Conservation (phyloP, 768 basidiomycete species). For the Tremella fuciformis region DNA sequence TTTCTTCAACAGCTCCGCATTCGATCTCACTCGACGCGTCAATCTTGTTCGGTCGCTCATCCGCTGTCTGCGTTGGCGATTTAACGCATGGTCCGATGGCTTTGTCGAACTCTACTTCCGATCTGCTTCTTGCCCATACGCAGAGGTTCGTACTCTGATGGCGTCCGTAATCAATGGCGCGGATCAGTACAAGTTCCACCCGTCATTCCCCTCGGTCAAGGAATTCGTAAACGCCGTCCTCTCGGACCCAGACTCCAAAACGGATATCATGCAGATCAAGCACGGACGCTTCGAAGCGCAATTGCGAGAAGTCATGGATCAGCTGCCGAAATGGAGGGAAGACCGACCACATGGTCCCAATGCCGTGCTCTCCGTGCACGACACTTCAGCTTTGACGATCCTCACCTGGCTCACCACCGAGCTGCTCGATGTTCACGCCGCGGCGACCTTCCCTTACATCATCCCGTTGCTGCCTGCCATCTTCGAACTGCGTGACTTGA, state of each 20-base stretch:
- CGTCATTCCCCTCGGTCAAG: constrained; percentile 61
- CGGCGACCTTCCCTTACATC: constrained; percentile 72
- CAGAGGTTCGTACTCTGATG: constrained; percentile 71
- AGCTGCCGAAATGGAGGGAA: constrained; percentile 68
- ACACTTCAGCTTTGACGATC: constrained; percentile 80
- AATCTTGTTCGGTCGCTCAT: constrained; percentile 66
- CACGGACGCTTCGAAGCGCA: constrained; percentile 63
- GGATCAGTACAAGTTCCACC: constrained; percentile 64
- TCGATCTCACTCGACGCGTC: constrained; percentile 75
- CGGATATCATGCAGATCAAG: constrained; percentile 73
- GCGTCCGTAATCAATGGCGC: constrained; percentile 68
- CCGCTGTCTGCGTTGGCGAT: constrained; percentile 65
- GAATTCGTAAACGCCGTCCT: constrained; percentile 65
- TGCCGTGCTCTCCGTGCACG: constrained; percentile 82
- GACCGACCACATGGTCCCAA: constrained; percentile 80
- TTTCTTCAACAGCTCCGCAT: constrained; percentile 79
- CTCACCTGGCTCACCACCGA: constrained; percentile 76
- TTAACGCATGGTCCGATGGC: constrained; percentile 65
- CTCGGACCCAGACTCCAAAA: constrained; percentile 57
- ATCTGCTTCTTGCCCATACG: constrained; percentile 76
- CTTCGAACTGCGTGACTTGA: constrained; percentile 83
- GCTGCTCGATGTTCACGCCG: constrained; percentile 70
- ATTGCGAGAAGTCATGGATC: constrained; percentile 60
- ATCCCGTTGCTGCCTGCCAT: constrained; percentile 81
- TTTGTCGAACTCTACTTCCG: constrained; percentile 70